phyloP scores from a whole-genome alignment of 352 stramenopile species.

The Phytophthora sp. region DNA sequence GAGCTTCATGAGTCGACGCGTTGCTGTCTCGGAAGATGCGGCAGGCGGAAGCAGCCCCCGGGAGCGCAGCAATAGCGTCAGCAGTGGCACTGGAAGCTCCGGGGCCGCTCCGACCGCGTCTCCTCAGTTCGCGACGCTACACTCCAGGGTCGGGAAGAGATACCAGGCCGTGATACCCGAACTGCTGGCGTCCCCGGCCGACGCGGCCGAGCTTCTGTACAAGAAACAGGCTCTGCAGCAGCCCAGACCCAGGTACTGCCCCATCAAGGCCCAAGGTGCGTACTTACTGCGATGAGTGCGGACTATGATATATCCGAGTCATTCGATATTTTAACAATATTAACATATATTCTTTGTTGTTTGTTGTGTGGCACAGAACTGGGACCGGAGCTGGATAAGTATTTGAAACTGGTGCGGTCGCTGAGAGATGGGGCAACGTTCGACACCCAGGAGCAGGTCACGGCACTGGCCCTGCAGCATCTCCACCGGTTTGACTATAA shows the following conservation, averaged over 20 bases:
- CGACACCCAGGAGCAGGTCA: constrained; percentile 80
- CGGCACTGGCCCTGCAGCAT: constrained; percentile 70
- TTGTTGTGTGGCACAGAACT: constrained; percentile 46
- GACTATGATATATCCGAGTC: too few species aligned
- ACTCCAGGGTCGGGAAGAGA: constrained; percentile 79
- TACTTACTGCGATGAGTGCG: too few species aligned
- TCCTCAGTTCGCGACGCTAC: constrained; percentile 71
- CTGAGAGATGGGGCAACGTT: constrained; percentile 82
- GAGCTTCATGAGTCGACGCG: constrained; percentile 43
- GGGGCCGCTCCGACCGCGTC: background rate
- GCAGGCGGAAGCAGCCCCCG: constrained; percentile 13
- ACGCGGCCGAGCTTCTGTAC: constrained; percentile 29
- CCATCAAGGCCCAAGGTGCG: constrained; percentile 62
- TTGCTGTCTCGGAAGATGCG: constrained; percentile 23
- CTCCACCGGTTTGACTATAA: constrained; percentile 89
- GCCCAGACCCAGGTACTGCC: constrained; percentile 46
- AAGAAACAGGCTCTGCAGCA: constrained; percentile 43
- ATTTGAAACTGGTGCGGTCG: constrained; percentile 76
- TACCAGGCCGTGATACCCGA: constrained; percentile 81
- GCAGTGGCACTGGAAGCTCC: constrained; percentile 22
- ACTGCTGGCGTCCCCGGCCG: constrained; percentile 31
- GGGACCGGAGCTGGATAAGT: constrained; percentile 75
- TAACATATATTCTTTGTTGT: constrained; percentile 6
- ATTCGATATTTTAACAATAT: constrained; percentile 5
- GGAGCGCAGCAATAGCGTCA: constrained; percentile 39